These are phyloP conservation scores for Penicillium freii DNA, from an alignment of 2,329 filamentous ascomycete species.

Conservation along the genomic window DNA sequence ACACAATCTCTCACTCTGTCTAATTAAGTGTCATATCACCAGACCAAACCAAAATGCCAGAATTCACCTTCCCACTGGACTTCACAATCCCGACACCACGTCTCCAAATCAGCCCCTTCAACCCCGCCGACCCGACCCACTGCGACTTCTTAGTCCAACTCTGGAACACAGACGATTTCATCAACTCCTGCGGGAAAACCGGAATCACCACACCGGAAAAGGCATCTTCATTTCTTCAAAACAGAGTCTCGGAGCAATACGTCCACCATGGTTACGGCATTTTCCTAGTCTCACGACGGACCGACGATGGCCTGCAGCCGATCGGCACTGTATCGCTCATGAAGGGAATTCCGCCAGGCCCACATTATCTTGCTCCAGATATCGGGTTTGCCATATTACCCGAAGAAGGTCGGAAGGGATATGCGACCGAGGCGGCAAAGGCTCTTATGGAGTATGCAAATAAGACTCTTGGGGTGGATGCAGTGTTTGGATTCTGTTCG, in stretches of 20 bases:
- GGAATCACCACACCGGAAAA: conserved; percentile 9
- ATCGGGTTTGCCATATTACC: conserved; percentile 26
- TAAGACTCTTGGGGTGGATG: conserved; percentile 13
- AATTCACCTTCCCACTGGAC: conserved; percentile 7
- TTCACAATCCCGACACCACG: conserved; percentile 14
- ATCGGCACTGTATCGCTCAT: conserved; percentile 22
- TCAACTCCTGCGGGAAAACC: conserved; percentile 14
- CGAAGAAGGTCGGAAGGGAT: conserved; percentile 27
- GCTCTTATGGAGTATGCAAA: conserved; percentile 20
- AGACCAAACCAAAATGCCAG: conserved; percentile 1
- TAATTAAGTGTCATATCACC: background rate
- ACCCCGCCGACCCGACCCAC: conserved; percentile 13
- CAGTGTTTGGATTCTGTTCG: conserved; percentile 24
- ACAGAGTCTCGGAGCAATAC: conserved; percentile 6
- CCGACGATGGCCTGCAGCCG: background rate
- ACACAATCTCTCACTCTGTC: too few species aligned
- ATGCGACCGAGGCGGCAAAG: conserved; percentile 26
- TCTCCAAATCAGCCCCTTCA: conserved; percentile 18
- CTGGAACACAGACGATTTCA: conserved; percentile 22
- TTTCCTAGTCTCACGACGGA: conserved; percentile 12
- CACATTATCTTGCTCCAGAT: conserved; percentile 21
- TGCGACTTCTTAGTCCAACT: conserved; percentile 17
- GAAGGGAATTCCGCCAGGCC: conserved; percentile 16
- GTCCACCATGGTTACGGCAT: conserved; percentile 5
- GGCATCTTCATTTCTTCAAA: conserved; percentile 12